Evolutionary conservation across 2,329 filamentous ascomycete genomes (phyloP), one percentile per base, ranked within the genome.

Genomic region (Albophoma yamanashiensis): DNA sequence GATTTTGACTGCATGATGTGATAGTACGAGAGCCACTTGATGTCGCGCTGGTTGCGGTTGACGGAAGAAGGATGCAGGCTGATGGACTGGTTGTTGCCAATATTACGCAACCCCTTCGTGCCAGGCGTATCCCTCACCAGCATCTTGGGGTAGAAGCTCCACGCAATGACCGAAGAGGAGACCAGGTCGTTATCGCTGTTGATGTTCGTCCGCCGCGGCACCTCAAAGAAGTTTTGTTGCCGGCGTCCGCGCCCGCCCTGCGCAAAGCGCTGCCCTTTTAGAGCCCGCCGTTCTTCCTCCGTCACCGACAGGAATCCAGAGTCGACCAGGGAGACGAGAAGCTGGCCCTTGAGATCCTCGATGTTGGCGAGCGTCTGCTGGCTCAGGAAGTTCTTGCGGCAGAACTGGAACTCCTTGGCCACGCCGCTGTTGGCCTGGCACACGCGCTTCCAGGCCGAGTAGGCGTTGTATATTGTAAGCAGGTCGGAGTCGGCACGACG

Each of bases 141-240:
- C 20, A 99, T 82, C 68, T 96, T 97, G 0, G 94, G 94, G 69
- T 99, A 97, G 76, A 99, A 96, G 58, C 91, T 92, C 84, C 91
- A 96, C 0, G 92, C 89, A 66, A 97, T 89, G 50, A 97, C 89
- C 0, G 92, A 89, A 62, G 87, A 85, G 7, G 91, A 81, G 31
- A 97, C 80, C 1, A 87, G 68, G 65, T 99, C 92, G 63, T 95
- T 93, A 59, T 87, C 82, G 64, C 89, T 92, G 69, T 94, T 89
- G 38, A 79, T 73, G 67, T 93, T 88, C 65, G 91, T 87, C 14
- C 88, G 81, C 53, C 86, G 79, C 0, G 92, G 93, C 0, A 96
- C 80, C n/a, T 86, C 82, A 68, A 95, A 95, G 72, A 97, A 97
- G 27, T 82, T 80, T 58, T 87, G 83, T 58, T 89, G 85, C 31